These are phyloP conservation scores for Ziziphus jujuba DNA, from an alignment of 306 rosid species.

Conservation along the genomic window DNA sequence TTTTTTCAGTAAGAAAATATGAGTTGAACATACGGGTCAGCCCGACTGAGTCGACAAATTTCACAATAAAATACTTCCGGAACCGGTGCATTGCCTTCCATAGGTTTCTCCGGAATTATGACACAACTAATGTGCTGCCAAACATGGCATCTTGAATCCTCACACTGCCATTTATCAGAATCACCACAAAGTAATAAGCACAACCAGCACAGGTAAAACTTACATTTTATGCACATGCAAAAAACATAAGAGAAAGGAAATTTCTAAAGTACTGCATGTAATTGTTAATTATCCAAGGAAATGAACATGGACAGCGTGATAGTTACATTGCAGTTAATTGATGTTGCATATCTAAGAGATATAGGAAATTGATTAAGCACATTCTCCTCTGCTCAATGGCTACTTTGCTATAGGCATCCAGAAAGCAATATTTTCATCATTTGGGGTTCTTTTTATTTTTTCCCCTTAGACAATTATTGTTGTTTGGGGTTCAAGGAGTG, in stretches of 20 bases:
- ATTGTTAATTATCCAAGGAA: too few relatives aligned
- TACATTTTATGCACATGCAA: neutral
- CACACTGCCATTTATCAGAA: conserved; percentile 70
- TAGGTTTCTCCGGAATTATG: conserved; percentile 82
- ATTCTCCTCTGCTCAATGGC: too few relatives aligned
- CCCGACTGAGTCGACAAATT: conserved; percentile 88
- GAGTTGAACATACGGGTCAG: conserved; percentile 83
- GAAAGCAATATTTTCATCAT: too few relatives aligned
- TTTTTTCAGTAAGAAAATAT: conserved; percentile 1
- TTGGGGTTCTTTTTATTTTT: too few relatives aligned
- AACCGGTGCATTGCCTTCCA: conserved; percentile 61
- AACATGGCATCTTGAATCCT: conserved; percentile 75
- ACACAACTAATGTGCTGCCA: conserved; percentile 96
- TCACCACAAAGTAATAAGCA: neutral
- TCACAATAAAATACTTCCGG: conserved; percentile 87
- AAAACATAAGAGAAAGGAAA: neutral
- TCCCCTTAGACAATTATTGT: too few relatives aligned
- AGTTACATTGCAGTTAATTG: too few relatives aligned
- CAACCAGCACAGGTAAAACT: conserved; percentile 9
- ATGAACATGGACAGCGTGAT: too few relatives aligned
- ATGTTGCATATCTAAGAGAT: too few relatives aligned
- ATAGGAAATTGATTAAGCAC: too few relatives aligned
- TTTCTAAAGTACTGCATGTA: neutral
- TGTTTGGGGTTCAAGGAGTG: too few relatives aligned
- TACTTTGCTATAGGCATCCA: too few relatives aligned